Percentiles rank a stretch among this genome's conserved stretches.
phyloP scores from a whole-genome alignment of 495 filamentous ascomycete species.

The Clohesyomyces aquaticus region DNA sequence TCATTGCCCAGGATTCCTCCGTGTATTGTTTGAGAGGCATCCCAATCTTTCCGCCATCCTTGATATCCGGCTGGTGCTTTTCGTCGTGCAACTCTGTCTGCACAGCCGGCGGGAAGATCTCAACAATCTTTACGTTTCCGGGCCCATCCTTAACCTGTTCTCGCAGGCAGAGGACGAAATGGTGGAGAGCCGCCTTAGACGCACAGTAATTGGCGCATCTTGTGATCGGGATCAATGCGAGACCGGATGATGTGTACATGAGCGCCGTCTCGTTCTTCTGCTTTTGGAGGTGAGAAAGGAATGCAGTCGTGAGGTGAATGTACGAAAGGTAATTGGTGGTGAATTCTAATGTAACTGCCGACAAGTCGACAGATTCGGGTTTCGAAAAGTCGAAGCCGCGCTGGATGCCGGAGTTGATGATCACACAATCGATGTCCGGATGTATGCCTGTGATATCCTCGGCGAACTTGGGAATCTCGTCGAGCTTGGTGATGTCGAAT shows the following conservation, averaged over 20 bases:
- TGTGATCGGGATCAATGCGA: conserved; percentile 58
- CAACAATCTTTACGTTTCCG: conserved; percentile 59
- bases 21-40: conserved; percentile 66
- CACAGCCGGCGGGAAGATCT: conserved; percentile 69
- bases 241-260: conserved; percentile 57
- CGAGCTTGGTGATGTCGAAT: conserved; percentile 68
- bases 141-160: conserved; percentile 57
- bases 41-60: conserved; percentile 53
- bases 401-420: conserved; percentile 65
- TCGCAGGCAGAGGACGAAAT: conserved; percentile 60
- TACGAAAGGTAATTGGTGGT: conserved; percentile 70
- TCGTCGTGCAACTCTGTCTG: conserved; percentile 65
- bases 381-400: conserved; percentile 63
- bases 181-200: conserved; percentile 62
- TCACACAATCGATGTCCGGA: conserved; percentile 59
- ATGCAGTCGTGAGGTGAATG: conserved; percentile 62
- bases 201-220: conserved; percentile 61
- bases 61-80: conserved; percentile 53
- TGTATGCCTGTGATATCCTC: conserved; percentile 59
- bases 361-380: conserved; percentile 61
- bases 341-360: conserved; percentile 58
- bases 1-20: conserved; percentile 58
- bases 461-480: conserved; percentile 61
- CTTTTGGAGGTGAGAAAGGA: conserved; percentile 65
- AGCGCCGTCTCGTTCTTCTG: conserved; percentile 52